Percentiles rank a stretch among this genome's conserved stretches.
phyloP scores from a whole-genome alignment of 2,329 filamentous ascomycete genomes.

The Nannizziopsis barbatae region DNA sequence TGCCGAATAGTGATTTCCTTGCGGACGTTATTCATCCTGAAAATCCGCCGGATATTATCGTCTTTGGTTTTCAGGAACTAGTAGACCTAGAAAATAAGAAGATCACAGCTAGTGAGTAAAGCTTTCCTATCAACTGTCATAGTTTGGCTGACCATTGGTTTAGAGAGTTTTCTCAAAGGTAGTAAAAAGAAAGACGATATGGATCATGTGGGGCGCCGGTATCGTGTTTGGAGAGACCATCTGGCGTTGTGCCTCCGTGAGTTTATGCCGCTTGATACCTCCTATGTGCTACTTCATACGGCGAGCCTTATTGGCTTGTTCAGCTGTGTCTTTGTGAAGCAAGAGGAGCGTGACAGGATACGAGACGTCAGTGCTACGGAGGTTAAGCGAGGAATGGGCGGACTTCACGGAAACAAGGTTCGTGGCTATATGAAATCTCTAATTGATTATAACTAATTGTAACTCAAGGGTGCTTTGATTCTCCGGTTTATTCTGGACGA shows the following conservation, averaged over 20 bases:
- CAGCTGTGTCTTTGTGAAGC: slow-evolving; percentile 88
- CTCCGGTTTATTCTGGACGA: slow-evolving; percentile 91
- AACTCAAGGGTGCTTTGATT: slow-evolving; percentile 61
- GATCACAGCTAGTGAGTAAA: slow-evolving; percentile 67
- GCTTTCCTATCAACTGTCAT: neutral
- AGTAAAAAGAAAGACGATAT: slow-evolving; percentile 65
- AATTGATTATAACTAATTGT: neutral
- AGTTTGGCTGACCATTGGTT: slow-evolving; percentile 21
- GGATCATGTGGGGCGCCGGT: slow-evolving; percentile 88
- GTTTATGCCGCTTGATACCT: slow-evolving; percentile 61
- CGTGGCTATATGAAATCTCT: slow-evolving; percentile 13
- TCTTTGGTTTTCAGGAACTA: slow-evolving; percentile 98
- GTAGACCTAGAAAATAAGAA: slow-evolving; percentile 97
- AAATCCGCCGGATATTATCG: slow-evolving; percentile 71
- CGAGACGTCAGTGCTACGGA: slow-evolving; percentile 67
- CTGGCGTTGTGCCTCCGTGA: slow-evolving; percentile 72
- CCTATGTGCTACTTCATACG: slow-evolving; percentile 79
- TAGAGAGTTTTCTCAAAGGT: slow-evolving; percentile 69
- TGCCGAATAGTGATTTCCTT: slow-evolving; percentile 72
- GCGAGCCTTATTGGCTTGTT: slow-evolving; percentile 88
- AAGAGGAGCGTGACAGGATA: slow-evolving; percentile 63
- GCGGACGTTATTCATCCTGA: slow-evolving; percentile 65
- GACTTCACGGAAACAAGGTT: slow-evolving; percentile 84
- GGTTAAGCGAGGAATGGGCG: slow-evolving; percentile 92
- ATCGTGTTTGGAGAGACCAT: slow-evolving; percentile 91